Evolutionary conservation across 2,329 filamentous ascomycete genomes (phyloP), one percentile per base, ranked within the genome.

Genomic region (Penicillium griseofulvum): DNA sequence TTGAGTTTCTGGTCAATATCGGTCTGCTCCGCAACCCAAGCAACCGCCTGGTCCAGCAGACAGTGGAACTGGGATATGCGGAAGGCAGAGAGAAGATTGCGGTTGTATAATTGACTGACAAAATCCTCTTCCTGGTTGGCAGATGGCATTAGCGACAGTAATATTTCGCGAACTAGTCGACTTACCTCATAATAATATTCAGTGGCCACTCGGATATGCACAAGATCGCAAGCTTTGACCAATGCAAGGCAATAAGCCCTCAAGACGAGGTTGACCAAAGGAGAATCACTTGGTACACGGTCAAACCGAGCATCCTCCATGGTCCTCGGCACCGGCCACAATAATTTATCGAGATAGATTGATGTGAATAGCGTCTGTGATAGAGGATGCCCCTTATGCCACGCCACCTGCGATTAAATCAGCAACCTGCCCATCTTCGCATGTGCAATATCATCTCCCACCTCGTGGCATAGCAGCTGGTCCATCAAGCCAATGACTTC

Each of bases 321-420:
- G 5, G 73, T 82, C 34, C 75, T 77, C 5, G 89, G 87, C 29
- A 83, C 80, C 0, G 89, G 87, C 76, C 86, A 88, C 56, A 96
- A 77, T 16, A 99, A 80, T 46, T 85, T 86, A 65, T 97, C 92
- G 54, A 97, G 84, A 71, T 99, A 94, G 33, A 96, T 81, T 49
- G 91, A 96, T 5, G 92, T 97, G 70, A 97, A 91, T 1, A 99
- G 78, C 0, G 94, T 97, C 71, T 97, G 94, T 1, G 93, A 95
- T 9, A 99, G 82, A 1, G 94, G 91, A 68, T 96, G 92, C n/a
- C 95, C 94, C 65, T 90, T 85, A 71, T 97, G 91, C 92, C 95
- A 99, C 59, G 91, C 90, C 84, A 96, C 95, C 87, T 94, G 67
- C 29, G 46, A 51, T 50, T 5, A 22, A 42, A 45, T 58, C 36